Percentiles rank a stretch among this genome's conserved stretches.
Conservation (phyloP, 2,329 filamentous ascomycete species). For the Sarocladium oryzae region DNA sequence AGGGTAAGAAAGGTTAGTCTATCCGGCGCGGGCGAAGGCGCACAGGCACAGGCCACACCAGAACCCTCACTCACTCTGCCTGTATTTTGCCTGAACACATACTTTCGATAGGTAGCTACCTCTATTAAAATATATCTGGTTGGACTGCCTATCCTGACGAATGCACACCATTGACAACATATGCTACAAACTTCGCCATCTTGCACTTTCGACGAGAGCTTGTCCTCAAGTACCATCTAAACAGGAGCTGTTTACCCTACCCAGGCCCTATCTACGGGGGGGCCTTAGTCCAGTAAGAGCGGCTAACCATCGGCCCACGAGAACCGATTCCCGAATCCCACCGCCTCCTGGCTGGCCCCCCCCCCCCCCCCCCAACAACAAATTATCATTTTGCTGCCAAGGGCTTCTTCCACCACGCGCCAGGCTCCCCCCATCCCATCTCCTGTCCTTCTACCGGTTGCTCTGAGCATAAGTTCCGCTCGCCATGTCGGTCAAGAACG, state of each 20-base stretch:
- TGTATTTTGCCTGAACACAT: no score
- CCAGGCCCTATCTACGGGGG: background rate
- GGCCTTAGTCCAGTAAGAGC: background rate
- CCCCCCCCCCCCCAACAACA: slow-evolving; percentile 4
- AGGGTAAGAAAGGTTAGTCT: background rate
- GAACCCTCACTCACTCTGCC: background rate
- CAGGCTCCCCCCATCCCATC: background rate
- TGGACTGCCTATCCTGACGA: no score
- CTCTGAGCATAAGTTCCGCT: background rate
- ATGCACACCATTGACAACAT: no score
- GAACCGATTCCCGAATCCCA: slow-evolving; percentile 6
- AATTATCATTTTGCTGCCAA: slow-evolving; percentile 7
- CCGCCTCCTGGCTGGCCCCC: background rate
- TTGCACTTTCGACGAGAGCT: no score
- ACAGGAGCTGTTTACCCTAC: background rate
- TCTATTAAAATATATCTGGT: background rate
- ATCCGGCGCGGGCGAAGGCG: no score
- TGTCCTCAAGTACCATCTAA: no score
- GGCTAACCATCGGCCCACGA: slow-evolving; percentile 6
- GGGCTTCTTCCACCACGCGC: background rate
- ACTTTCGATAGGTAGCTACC: no score
- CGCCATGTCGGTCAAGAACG: slow-evolving; percentile 11
- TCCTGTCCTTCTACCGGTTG: background rate
- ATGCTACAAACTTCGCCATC: no score
- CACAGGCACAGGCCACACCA: background rate